Evolutionary conservation across 2,329 filamentous ascomycete species (phyloP).

Genomic region (Zalaria obscura): DNA sequence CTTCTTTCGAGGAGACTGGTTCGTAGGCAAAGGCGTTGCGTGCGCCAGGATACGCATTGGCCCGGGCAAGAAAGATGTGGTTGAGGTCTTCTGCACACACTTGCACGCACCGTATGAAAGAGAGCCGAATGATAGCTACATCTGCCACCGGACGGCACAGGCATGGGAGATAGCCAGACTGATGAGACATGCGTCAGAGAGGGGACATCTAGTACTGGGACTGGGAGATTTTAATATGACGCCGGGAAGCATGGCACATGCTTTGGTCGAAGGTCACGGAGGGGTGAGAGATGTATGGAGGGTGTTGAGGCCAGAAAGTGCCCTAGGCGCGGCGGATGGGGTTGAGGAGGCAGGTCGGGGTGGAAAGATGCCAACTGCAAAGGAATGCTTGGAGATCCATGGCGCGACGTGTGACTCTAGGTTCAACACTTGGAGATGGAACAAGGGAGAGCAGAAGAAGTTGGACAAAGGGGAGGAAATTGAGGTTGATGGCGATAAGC

Average conservation of each 20-base stretch:
- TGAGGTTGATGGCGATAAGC: conserved; percentile 47
- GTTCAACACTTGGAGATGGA: conserved; percentile 91
- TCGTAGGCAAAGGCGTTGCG: conserved; percentile 86
- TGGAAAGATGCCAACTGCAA: conserved; percentile 56
- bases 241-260: conserved; percentile 73
- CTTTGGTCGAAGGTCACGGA: conserved; percentile 63
- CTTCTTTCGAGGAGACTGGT: conserved; percentile 93
- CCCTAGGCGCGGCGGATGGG: conserved; percentile 59
- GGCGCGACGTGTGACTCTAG: conserved; percentile 77
- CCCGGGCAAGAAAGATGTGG: conserved; percentile 45
- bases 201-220: conserved; percentile 71
- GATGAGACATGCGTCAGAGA: conserved; percentile 64
- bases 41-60: conserved; percentile 67
- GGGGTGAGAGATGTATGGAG: conserved; percentile 77
- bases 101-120: conserved; percentile 79
- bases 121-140: conserved; percentile 68
- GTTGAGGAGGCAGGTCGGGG: conserved; percentile 50
- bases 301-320: conserved; percentile 68
- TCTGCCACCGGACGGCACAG: conserved; percentile 81
- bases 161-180: conserved; percentile 91
- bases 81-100: conserved; percentile 91
- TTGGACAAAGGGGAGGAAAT: conserved; percentile 52
- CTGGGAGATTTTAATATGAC: conserved; percentile 95
- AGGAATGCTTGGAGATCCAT: conserved; percentile 65
- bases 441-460: conserved; percentile 51